These are phyloP conservation scores for Ustilago vetiveriae DNA, from an alignment of 1,284 basidiomycete genomes.

Conservation along the genomic window DNA sequence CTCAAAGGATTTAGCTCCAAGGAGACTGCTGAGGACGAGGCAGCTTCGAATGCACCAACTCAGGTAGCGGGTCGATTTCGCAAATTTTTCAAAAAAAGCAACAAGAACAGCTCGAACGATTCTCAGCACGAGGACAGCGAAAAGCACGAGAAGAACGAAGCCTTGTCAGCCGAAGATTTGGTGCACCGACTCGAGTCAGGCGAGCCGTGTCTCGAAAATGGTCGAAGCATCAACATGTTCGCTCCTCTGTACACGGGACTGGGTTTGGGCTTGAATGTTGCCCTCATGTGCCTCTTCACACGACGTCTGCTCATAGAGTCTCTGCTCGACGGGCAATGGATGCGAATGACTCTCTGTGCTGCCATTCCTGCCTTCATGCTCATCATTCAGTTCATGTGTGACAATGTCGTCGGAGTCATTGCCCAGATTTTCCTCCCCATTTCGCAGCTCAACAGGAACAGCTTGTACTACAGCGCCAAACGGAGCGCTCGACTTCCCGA, in stretches of 20 bases:
- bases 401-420: slow-evolving; percentile 71
- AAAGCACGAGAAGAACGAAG: no score
- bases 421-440: slow-evolving; percentile 70
- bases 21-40: no score
- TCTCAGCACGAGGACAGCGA: not conserved
- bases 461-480: slow-evolving; percentile 63
- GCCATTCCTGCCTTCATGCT: slow-evolving; percentile 75
- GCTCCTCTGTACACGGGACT: slow-evolving; percentile 81
- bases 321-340: slow-evolving; percentile 72
- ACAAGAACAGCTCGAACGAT: not conserved
- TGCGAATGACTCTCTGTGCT: slow-evolving; percentile 74
- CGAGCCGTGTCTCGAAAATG: not conserved
- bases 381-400: slow-evolving; percentile 74
- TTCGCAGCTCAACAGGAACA: slow-evolving; percentile 72
- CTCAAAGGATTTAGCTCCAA: not conserved
- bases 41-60: no score
- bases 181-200: not conserved
- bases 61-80: no score
- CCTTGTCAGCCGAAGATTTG: not conserved
- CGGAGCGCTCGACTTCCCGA: no score
- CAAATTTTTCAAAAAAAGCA: not conserved
- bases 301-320: not conserved
- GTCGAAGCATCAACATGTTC: slow-evolving; percentile 72
- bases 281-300: slow-evolving; percentile 73
- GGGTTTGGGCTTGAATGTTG: slow-evolving; percentile 69